These are phyloP conservation scores for Apiospora sp. DNA, from an alignment of 2,329 filamentous ascomycete genomes.

Conservation along the genomic window DNA sequence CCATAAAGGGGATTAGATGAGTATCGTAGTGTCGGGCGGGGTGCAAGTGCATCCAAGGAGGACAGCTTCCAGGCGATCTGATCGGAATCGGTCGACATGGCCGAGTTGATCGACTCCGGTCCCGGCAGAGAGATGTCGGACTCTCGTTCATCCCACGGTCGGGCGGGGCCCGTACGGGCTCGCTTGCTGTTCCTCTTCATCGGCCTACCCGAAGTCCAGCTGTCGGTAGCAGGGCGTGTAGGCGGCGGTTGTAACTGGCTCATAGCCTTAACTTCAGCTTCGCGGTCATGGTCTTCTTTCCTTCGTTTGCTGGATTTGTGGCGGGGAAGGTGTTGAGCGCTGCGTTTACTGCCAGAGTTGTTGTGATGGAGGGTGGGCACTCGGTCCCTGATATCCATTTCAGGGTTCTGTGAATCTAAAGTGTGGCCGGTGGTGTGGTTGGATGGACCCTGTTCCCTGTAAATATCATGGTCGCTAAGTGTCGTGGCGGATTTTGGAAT, in stretches of 20 bases:
- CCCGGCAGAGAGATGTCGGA: conserved; percentile 80
- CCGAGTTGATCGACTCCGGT: conserved; percentile 78
- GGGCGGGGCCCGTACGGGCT: conserved; percentile 60
- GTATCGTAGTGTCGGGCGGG: conserved; percentile 83
- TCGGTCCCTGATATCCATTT: conserved; percentile 43
- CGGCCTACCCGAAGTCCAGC: conserved; percentile 66
- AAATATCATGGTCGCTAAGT: conserved; percentile 26
- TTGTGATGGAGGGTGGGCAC: conserved; percentile 64
- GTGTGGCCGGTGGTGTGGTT: conserved; percentile 28
- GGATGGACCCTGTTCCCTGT: conserved; percentile 28
- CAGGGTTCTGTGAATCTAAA: conserved; percentile 11
- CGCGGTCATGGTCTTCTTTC: conserved; percentile 77
- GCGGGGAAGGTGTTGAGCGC: conserved; percentile 65
- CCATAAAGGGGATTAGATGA: conserved; percentile 69
- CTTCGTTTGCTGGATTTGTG: conserved; percentile 81
- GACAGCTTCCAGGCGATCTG: conserved; percentile 82
- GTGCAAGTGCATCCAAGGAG: conserved; percentile 80
- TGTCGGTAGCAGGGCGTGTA: conserved; percentile 66
- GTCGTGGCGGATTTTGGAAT: conserved; percentile 29
- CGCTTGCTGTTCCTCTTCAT: conserved; percentile 72
- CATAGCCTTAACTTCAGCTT: conserved; percentile 90
- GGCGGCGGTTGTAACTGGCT: conserved; percentile 67
- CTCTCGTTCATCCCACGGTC: conserved; percentile 62
- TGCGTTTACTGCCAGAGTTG: conserved; percentile 63
- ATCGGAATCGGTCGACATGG: conserved; percentile 78